phyloP scores from a whole-genome alignment of 106 monocot species.

The Dendrobium chrysotoxum region DNA sequence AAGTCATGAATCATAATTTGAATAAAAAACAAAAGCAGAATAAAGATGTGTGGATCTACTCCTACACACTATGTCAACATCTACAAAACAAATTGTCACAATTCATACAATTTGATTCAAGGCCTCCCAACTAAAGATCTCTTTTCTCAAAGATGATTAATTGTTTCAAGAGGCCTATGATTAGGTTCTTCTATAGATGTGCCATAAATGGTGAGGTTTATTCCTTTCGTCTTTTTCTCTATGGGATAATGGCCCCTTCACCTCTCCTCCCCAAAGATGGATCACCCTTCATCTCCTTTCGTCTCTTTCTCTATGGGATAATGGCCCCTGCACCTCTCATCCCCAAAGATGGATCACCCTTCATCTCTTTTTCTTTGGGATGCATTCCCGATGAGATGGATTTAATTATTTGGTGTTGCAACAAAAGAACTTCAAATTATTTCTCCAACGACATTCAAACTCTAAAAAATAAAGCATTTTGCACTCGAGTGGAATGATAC shows the following conservation, averaged over 20 bases:
- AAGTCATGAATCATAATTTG: no score
- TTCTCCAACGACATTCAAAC: not conserved
- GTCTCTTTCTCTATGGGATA: not conserved
- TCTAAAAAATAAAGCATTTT: not conserved
- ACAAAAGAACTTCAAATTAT: not conserved
- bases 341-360: not conserved
- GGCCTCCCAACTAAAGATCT: no score
- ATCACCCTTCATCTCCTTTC: not conserved
- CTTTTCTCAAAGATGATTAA: no score
- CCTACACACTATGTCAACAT: no score
- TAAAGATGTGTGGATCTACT: no score
- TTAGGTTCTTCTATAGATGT: not conserved
- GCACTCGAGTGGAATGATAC: not conserved
- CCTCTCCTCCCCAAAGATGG: not conserved
- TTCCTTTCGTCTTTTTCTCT: not conserved
- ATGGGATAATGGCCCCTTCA: not conserved
- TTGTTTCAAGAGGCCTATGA: no score
- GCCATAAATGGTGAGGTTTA: not conserved
- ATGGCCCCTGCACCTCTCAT: not conserved
- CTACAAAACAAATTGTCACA: no score
- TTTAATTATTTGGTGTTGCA: not conserved
- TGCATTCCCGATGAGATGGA: not conserved
- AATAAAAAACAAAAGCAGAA: no score
- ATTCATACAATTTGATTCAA: no score
- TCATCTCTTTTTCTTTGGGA: not conserved